Evolutionary conservation across 2,329 filamentous ascomycete genomes (phyloP).

Genomic region (Penicillium fuscoglaucum): DNA sequence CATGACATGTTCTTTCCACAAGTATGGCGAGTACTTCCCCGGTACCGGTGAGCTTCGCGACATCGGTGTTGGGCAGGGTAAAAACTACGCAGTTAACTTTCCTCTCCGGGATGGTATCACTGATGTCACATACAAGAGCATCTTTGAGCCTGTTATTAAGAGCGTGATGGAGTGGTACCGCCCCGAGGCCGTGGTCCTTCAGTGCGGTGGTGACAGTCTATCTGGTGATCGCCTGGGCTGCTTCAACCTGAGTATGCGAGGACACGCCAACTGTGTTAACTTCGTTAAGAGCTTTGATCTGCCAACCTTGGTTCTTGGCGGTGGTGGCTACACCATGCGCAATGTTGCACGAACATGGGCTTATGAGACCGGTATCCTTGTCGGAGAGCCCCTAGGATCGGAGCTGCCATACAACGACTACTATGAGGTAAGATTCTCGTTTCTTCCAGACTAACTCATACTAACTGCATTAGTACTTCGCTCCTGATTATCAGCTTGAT

Average conservation of each 20-base stretch:
- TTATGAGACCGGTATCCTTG: slow-evolving; percentile 74
- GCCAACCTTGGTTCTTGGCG: slow-evolving; percentile 65
- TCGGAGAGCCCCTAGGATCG: slow-evolving; percentile 76
- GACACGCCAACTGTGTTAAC: slow-evolving; percentile 69
- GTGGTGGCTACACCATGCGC: slow-evolving; percentile 70
- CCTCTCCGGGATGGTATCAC: slow-evolving; percentile 69
- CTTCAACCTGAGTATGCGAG: slow-evolving; percentile 70
- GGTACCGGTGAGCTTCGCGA: slow-evolving; percentile 69
- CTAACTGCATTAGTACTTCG: slow-evolving; percentile 59
- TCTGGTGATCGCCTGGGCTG: slow-evolving; percentile 67
- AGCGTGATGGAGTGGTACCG: slow-evolving; percentile 69
- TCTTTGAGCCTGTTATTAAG: slow-evolving; percentile 68
- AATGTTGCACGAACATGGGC: slow-evolving; percentile 64
- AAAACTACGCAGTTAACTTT: slow-evolving; percentile 69
- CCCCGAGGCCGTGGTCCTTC: slow-evolving; percentile 66
- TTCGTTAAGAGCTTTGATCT: slow-evolving; percentile 68
- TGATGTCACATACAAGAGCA: slow-evolving; percentile 65
- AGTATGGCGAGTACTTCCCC: slow-evolving; percentile 72
- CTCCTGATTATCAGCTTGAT: slow-evolving; percentile 68
- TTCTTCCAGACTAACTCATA: slow-evolving; percentile 5
- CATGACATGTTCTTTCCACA: slow-evolving; percentile 72
- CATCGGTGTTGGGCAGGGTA: slow-evolving; percentile 66
- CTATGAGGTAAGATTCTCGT: slow-evolving; percentile 61
- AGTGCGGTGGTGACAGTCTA: slow-evolving; percentile 68
- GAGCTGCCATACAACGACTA: slow-evolving; percentile 97